A percentile compares a stretch with the other conserved stretches of the same genome.
These are phyloP conservation scores for Chlamydomonas sp. DNA, from an alignment of 139 green algal genomes.

Conservation along the genomic window DNA sequence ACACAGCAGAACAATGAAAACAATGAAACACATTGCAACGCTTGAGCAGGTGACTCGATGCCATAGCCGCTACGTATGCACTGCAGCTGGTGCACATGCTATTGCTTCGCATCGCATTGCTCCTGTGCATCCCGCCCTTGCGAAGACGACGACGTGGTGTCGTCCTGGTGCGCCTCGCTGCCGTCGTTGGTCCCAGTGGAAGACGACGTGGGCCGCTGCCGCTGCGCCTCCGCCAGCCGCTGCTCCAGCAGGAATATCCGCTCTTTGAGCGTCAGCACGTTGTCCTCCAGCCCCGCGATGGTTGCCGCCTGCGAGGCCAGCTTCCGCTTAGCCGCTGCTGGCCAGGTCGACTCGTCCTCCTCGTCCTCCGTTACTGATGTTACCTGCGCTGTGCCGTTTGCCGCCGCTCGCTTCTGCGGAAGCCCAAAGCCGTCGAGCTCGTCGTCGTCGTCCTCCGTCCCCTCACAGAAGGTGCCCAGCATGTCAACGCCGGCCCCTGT, in stretches of 20 bases:
- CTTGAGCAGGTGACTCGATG: no score
- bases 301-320: conserved; percentile 5
- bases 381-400: no score
- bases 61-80: no score
- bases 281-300: conserved; percentile 30
- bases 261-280: conserved; percentile 18
- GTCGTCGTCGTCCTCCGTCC: background rate
- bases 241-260: conserved; percentile 24
- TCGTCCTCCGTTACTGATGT: no score
- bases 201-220: background rate
- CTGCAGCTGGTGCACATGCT: no score
- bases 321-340: conserved; percentile 15
- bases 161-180: background rate
- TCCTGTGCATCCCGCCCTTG: no score
- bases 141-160: background rate
- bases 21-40: no score
- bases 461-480: conserved; percentile 23
- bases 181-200: conserved; percentile 4
- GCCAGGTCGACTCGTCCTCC: conserved; percentile 14
- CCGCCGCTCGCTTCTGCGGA: no score
- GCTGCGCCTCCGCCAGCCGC: conserved; percentile 9
- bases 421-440: background rate
- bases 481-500: conserved; percentile 10
- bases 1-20: no score
- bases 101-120: no score